phyloP scores from a whole-genome alignment of 2,329 filamentous ascomycete genomes.

The Aspergillus ustus region DNA sequence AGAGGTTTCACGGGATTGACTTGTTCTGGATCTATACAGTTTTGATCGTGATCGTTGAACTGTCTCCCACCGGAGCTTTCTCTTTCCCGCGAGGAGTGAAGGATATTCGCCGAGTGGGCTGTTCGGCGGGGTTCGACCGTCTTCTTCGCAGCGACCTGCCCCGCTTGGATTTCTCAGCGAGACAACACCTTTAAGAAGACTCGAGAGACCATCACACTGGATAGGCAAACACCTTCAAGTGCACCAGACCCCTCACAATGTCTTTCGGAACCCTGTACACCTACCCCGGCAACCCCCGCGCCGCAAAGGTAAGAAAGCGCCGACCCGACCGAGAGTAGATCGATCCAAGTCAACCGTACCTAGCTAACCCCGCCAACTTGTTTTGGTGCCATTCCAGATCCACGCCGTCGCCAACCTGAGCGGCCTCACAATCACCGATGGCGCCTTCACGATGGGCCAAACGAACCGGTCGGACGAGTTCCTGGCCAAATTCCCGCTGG shows the following conservation, averaged over 20 bases:
- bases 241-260: conserved; percentile 11
- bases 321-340: too few relatives aligned
- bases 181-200: not conserved
- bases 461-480: conserved; percentile 54
- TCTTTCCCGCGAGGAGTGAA: too few relatives aligned
- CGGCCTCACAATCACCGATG: conserved; percentile 31
- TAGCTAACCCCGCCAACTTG: not conserved
- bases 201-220: not conserved
- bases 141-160: not conserved
- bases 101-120: not conserved
- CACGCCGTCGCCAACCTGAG: conserved; percentile 44
- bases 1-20: not conserved
- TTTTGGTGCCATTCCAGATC: conserved; percentile 21
- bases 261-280: conserved; percentile 26
- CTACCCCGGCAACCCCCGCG: conserved; percentile 30
- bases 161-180: not conserved
- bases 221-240: not conserved
- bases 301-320: conserved; percentile 22
- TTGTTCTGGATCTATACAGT: not conserved
- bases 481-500: conserved; percentile 56
- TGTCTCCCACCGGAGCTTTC: not conserved
- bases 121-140: not conserved
- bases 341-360: not conserved
- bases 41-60: not conserved
- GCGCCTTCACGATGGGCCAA: conserved; percentile 48